Base-by-base conservation (phyloP, 257 asterid species). In the Osmanthus fragrans region DNA sequence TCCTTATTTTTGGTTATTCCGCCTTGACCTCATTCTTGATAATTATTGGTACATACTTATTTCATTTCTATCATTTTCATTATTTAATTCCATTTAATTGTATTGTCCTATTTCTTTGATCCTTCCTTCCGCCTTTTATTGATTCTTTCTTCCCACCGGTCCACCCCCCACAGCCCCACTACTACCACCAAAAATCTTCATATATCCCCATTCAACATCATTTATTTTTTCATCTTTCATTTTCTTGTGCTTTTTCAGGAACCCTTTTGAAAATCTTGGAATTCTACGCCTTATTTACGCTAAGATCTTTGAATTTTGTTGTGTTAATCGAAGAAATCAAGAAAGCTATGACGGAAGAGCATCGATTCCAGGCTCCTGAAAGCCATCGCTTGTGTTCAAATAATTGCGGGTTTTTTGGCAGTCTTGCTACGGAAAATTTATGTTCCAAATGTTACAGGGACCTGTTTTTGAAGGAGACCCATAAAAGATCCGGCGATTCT, bases 351-450 rank as follows among this genome's bases (percentile, higher is more conserved):
- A 96, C 97, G 74, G 98, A 94, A 78, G 97, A 94, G 74, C 97
- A 94, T 69, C 96, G 92, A 73, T 92, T 83, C 56, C 92, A 88
- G 73, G 84, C 97, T 6, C 82, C 89, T n/a, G 96, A 90, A 72
- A 95, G 95, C 81, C 97, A 87, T 85, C 90, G 92, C 4, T 63
- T 94, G 67, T 94, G 97, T 80, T 90, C 85, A 19, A 94, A 94
- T 29, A 90, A 92, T 32, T 94, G 98, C 87, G 98, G 98, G 0
- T 90, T 94, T 34, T 92, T 88, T 76, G 98, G 97, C 5, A 94
- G 96, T 79, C 90, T 95, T 1, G 86, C 98, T 47, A 90, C 96
- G 18, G 94, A 87, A 42, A 88, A 94, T 82, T 80, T 89, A 84
- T 94, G 98, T 63, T 88, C 97, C 79, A 86, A 94, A 79, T 94